Conservation (phyloP, 2,329 filamentous ascomycete species). For the Cytospora piceae region DNA sequence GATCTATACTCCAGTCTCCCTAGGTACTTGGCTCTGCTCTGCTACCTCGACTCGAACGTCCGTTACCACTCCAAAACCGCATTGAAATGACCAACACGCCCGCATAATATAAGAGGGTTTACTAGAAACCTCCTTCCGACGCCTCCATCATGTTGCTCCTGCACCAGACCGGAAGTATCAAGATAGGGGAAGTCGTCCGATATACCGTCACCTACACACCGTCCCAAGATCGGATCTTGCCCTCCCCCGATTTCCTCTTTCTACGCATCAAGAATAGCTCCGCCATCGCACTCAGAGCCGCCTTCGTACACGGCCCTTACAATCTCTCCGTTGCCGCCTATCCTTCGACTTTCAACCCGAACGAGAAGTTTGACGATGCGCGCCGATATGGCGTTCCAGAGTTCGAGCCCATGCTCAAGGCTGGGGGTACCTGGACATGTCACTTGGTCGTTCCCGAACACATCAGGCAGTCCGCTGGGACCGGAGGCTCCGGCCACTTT, state of each 20-base stretch:
- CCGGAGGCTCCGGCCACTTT: conserved; percentile 50
- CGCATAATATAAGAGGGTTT: conserved; percentile 8
- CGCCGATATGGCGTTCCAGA: conserved; percentile 78
- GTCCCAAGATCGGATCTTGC: conserved; percentile 84
- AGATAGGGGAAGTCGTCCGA: conserved; percentile 91
- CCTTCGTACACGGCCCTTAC: conserved; percentile 96
- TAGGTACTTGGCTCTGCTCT: background rate
- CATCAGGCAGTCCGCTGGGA: conserved; percentile 67
- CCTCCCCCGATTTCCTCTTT: conserved; percentile 77
- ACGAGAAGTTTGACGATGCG: conserved; percentile 72
- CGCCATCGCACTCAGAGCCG: conserved; percentile 86
- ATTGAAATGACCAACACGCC: conserved; percentile 2
- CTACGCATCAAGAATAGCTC: conserved; percentile 92
- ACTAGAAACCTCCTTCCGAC: background rate
- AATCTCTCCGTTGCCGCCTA: conserved; percentile 86
- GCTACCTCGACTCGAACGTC: background rate
- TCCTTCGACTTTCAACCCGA: conserved; percentile 80
- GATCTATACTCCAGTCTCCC: conserved; percentile 1
- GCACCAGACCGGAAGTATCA: conserved; percentile 88
- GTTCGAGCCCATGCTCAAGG: conserved; percentile 96
- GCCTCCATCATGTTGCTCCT: conserved; percentile 75
- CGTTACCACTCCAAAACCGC: background rate
- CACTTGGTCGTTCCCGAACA: conserved; percentile 79
- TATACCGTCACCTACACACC: conserved; percentile 93
- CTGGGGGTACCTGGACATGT: conserved; percentile 84